Evolutionary conservation across 2,329 filamentous ascomycete genomes (phyloP).

Genomic region (Aurifilum marmelostoma): DNA sequence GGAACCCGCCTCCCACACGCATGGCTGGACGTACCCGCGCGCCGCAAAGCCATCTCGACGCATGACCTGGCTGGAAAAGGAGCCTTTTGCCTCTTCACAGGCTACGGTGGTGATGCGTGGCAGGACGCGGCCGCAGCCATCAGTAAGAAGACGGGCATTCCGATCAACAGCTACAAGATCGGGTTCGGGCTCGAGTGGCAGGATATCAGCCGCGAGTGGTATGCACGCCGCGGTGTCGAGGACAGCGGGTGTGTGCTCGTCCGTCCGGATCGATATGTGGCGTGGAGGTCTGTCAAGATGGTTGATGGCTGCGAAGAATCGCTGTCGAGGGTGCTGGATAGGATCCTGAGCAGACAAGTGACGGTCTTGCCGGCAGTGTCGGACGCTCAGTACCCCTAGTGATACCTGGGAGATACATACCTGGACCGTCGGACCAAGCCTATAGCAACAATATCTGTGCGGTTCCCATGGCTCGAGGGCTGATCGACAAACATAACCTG

Average conservation of each 20-base stretch:
- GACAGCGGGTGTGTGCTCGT: constrained; percentile 56
- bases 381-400: neutral
- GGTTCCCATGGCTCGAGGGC: neutral
- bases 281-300: constrained; percentile 43
- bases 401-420: neutral
- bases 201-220: constrained; percentile 58
- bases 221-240: constrained; percentile 47
- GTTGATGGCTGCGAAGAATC: constrained; percentile 24
- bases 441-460: neutral
- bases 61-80: constrained; percentile 56
- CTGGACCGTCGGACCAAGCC: neutral
- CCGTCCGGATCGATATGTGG: constrained; percentile 55
- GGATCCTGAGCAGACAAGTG: constrained; percentile 17
- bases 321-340: constrained; percentile 28
- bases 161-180: constrained; percentile 49
- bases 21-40: constrained; percentile 51
- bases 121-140: constrained; percentile 45
- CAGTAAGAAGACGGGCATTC: constrained; percentile 40
- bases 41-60: constrained; percentile 46
- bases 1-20: constrained; percentile 58
- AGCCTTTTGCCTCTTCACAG: constrained; percentile 46
- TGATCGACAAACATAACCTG: neutral
- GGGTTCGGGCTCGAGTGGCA: constrained; percentile 56
- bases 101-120: constrained; percentile 54
- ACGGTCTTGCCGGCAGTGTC: no score